These are phyloP conservation scores for Globisporangium nunn DNA, from an alignment of 352 stramenopile species.

Conservation along the genomic window DNA sequence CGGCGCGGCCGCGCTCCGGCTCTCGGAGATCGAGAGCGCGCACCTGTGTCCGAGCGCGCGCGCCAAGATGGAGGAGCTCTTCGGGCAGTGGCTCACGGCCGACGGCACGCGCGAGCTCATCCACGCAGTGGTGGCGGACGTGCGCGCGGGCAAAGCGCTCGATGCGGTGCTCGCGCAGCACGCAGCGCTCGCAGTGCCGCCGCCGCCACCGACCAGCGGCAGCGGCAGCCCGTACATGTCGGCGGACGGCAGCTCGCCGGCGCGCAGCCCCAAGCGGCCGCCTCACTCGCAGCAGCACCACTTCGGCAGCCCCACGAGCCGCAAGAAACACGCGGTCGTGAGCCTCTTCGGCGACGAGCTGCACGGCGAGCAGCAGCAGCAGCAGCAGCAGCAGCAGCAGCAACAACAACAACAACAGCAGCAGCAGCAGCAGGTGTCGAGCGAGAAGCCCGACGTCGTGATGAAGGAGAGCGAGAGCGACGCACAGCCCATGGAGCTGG, in stretches of 20 bases:
- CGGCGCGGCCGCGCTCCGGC: conserved; percentile 24
- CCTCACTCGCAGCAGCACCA: conserved; percentile 72
- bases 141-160: conserved; percentile 69
- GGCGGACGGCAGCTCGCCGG: conserved; percentile 21
- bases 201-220: neutral
- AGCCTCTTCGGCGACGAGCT: conserved; percentile 78
- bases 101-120: conserved; percentile 85
- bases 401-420: conserved; percentile 1
- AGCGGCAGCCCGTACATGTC: neutral
- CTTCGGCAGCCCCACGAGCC: conserved; percentile 40
- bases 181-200: neutral
- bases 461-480: conserved; percentile 24
- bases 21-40: conserved; percentile 79
- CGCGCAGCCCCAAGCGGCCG: conserved; percentile 72
- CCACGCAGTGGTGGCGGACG: conserved; percentile 67
- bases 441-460: conserved; percentile 15
- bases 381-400: conserved; percentile 2
- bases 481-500: conserved; percentile 25
- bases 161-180: conserved; percentile 28
- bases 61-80: conserved; percentile 87
- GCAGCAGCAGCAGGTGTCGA: neutral
- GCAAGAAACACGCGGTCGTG: conserved; percentile 58
- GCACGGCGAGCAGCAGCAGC: conserved; percentile 20
- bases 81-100: conserved; percentile 82
- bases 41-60: conserved; percentile 69